Conservation (phyloP, 768 basidiomycete species). For the Lactarius quietus region DNA sequence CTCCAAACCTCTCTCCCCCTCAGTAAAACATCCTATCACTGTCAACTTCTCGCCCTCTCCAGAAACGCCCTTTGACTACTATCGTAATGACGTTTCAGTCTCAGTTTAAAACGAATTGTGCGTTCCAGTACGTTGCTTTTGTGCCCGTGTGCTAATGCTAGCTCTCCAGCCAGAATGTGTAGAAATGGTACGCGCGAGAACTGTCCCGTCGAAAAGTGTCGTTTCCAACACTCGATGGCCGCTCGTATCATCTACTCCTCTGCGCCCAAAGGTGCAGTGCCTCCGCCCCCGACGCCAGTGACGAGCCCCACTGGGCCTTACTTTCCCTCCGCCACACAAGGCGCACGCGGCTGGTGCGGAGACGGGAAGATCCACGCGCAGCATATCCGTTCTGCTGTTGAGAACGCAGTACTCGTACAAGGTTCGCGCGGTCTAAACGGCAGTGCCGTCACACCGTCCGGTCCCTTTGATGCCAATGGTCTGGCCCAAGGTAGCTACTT, state of each 20-base stretch:
- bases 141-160: not conserved
- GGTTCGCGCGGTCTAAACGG: not conserved
- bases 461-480: not conserved
- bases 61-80: not conserved
- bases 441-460: not conserved
- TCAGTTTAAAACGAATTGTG: slow-evolving; percentile 3
- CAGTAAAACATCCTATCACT: not conserved
- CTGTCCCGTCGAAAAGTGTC: slow-evolving; percentile 3
- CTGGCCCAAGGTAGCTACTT: slow-evolving; percentile 11
- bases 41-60: not conserved
- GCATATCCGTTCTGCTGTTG: not conserved
- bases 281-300: not conserved
- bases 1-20: no score
- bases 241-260: slow-evolving; percentile 2
- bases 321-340: not conserved
- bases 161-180: slow-evolving; percentile 5
- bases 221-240: not conserved
- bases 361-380: not conserved
- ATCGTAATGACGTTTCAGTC: not conserved
- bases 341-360: not conserved
- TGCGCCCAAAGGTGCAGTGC: not conserved
- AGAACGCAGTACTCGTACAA: not conserved
- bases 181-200: slow-evolving; percentile 11
- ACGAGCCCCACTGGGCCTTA: not conserved
- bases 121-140: not conserved